Evolutionary conservation across 2,329 filamentous ascomycete species (phyloP).

Genomic region (Talaromyces sp.): DNA sequence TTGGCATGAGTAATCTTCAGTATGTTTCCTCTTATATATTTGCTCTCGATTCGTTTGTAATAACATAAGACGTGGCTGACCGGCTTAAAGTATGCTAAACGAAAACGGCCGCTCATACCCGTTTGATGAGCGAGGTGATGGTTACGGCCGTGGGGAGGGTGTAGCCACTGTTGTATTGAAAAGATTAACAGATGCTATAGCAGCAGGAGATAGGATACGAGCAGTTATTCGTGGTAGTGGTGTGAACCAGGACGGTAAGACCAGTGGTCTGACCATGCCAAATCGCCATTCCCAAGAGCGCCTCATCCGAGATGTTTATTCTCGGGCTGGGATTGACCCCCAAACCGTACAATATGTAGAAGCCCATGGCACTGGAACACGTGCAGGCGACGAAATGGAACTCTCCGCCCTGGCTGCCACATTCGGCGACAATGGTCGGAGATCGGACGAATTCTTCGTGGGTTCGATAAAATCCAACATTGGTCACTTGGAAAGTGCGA

Average conservation of each 20-base stretch:
- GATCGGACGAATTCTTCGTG: conserved; percentile 10
- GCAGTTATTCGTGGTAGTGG: conserved; percentile 32
- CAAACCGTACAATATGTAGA: conserved; percentile 16
- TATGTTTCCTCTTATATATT: background rate
- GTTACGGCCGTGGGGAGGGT: conserved; percentile 61
- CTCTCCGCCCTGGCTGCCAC: conserved; percentile 12
- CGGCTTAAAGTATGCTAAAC: conserved; percentile 38
- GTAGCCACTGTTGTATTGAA: conserved; percentile 54
- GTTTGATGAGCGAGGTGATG: conserved; percentile 54
- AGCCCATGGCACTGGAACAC: conserved; percentile 22
- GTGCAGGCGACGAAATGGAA: conserved; percentile 17
- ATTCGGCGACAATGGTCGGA: conserved; percentile 1
- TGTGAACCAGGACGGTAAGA: conserved; percentile 29
- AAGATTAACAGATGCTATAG: conserved; percentile 17
- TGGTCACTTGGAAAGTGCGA: conserved; percentile 23
- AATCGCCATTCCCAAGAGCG: conserved; percentile 1
- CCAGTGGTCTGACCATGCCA: conserved; percentile 28
- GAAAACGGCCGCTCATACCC: conserved; percentile 41
- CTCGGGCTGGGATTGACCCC: background rate
- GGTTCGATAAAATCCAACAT: conserved; percentile 27
- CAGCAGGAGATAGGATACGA: conserved; percentile 48
- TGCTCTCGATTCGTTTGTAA: background rate
- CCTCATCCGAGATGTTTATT: background rate
- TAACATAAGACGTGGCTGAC: conserved; percentile 23
- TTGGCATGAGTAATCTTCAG: background rate